Base-by-base conservation (phyloP, 2,329 filamentous ascomycete species). In the Furcasterigmium furcatum region DNA sequence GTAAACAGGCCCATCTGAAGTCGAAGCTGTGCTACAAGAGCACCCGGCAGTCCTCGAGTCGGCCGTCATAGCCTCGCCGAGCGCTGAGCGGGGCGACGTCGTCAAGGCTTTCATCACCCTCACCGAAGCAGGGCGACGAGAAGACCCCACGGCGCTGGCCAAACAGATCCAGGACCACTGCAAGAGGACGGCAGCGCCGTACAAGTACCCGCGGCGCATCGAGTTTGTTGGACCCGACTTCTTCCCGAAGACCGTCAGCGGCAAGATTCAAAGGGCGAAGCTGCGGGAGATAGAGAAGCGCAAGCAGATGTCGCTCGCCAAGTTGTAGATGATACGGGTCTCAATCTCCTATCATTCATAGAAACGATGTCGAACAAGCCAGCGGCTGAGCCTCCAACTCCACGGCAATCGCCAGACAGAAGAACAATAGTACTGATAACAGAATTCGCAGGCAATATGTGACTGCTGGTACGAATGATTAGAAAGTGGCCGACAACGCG, bases 61-160 rank as follows among this genome's bases (percentile, higher is more conserved):
- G 13, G 19, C 27, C 4, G 27, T 41, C 3, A 22, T 41, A 13
- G 40, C 40, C 6, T 41, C 40, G 13, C 40, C 40, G 13, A 41
- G 40, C 18, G 40, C 10, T 12, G 40, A 41, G 29, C 40, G 40
- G 10, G 40, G 40, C 4, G 40, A 41, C 19, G 40, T 41, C 14
- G 40, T 41, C 18, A 41, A 41, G 18, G 40, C 40, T 9, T 41
- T 41, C 40, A 32, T 41, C 10, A 29, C 32, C 20, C 27, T 41
- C 3, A 41, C 25, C 12, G 40, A 41, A 9, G 12, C 16, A 5
- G 40, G 25, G 7, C 20, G n/a, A 18, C 12, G 19, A 5, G 40
- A 41, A 4, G 19, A 41, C 20, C 40, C 7, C 4, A 12, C 9
- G 16, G 8, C 4, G 4, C 27, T 41, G 40, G 10, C 12, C 10